phyloP scores from a whole-genome alignment of 176 grass and related monocot genomes.

The Oropetium thomaeum region DNA sequence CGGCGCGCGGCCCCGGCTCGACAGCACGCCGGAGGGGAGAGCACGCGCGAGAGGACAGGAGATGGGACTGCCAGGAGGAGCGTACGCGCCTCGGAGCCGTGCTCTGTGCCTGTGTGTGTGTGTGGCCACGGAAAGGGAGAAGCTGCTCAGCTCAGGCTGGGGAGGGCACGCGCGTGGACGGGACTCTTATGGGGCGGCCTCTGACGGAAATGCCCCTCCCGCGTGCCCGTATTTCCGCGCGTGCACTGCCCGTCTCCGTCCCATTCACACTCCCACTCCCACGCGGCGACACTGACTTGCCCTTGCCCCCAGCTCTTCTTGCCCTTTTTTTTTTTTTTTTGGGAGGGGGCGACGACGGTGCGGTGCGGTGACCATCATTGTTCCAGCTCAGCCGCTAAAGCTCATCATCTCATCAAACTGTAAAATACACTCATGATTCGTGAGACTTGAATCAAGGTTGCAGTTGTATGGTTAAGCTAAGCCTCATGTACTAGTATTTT shows the following conservation, averaged over 20 bases:
- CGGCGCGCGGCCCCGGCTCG: background rate
- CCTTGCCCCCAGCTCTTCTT: background rate
- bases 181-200: constrained; percentile 13
- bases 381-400: background rate
- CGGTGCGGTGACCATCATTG: background rate
- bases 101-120: background rate
- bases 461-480: background rate
- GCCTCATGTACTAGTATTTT: background rate
- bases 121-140: background rate
- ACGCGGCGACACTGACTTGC: background rate
- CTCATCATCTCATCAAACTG: background rate
- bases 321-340: no score
- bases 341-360: background rate
- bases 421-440: background rate
- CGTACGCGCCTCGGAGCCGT: constrained; percentile 30
- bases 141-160: no score
- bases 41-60: background rate
- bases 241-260: background rate
- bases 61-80: background rate
- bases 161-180: background rate
- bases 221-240: constrained; percentile 8
- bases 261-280: background rate
- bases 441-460: background rate
- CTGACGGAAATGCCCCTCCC: constrained; percentile 29
- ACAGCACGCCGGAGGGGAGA: background rate